These are phyloP conservation scores for Tulasnella sp. DNA, from an alignment of 768 basidiomycete genomes.

Conservation along the genomic window DNA sequence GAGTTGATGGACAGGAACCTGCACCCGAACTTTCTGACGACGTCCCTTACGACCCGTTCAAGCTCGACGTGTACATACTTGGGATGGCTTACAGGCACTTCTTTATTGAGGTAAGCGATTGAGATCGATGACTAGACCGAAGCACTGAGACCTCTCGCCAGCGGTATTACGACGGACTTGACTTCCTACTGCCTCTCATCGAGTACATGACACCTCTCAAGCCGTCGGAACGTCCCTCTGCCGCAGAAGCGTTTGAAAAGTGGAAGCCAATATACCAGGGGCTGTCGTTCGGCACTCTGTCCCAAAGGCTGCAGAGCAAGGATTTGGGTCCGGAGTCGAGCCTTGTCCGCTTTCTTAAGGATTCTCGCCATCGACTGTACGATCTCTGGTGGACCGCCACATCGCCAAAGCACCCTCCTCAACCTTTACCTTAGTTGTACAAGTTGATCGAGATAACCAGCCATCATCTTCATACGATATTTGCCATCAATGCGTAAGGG, in stretches of 20 bases:
- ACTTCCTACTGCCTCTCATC: slow-evolving; percentile 1
- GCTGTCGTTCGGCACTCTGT: neutral
- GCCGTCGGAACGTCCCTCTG: neutral
- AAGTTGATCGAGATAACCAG: too few relatives aligned
- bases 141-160: neutral
- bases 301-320: neutral
- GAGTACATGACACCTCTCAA: neutral
- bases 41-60: slow-evolving; percentile 8
- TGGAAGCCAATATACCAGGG: neutral
- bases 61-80: slow-evolving; percentile 10
- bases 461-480: too few relatives aligned
- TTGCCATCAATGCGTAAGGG: too few relatives aligned
- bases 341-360: neutral
- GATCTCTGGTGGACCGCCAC: neutral
- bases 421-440: neutral
- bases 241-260: neutral
- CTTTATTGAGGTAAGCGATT: neutral
- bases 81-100: neutral
- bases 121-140: neutral
- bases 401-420: neutral
- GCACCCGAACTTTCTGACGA: slow-evolving; percentile 3
- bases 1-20: neutral
- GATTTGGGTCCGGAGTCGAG: neutral
- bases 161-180: neutral
- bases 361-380: neutral